Percentiles rank a stretch among this genome's conserved stretches.
Conservation (phyloP, 2,329 filamentous ascomycete species). For the Rutstroemia sydowiana region DNA sequence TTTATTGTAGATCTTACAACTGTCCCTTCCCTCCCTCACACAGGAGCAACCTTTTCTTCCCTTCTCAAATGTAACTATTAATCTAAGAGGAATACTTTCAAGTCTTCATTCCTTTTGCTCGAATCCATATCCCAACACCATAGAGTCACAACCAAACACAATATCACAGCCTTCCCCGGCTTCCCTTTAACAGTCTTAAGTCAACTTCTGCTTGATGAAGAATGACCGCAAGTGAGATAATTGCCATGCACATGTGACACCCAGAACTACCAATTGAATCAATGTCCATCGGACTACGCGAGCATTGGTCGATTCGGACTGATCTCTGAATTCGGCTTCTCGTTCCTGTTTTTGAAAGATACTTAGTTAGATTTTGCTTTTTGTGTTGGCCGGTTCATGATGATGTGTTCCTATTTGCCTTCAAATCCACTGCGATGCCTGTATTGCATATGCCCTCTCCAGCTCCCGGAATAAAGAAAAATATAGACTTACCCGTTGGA, state of each 20-base stretch:
- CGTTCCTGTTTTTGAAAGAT: conserved; percentile 59
- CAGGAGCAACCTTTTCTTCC: neutral
- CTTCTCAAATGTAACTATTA: neutral
- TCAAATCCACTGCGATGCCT: too few species aligned
- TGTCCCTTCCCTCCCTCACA: neutral
- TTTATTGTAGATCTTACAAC: too few species aligned
- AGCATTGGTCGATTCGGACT: conserved; percentile 87
- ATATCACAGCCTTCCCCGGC: neutral
- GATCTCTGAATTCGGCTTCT: conserved; percentile 95
- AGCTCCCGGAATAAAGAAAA: neutral
- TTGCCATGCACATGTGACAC: conserved; percentile 91
- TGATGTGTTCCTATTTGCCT: neutral
- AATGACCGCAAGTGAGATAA: conserved; percentile 90
- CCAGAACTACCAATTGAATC: conserved; percentile 79
- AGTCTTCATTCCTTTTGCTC: neutral
- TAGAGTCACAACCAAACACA: neutral
- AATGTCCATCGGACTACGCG: conserved; percentile 92
- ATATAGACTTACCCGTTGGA: conserved; percentile 65
- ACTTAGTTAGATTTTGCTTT: neutral
- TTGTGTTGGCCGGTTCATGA: neutral
- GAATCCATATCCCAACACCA: conserved; percentile 4
- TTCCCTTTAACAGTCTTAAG: conserved; percentile 41
- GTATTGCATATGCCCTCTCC: too few species aligned
- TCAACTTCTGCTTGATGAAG: conserved; percentile 99
- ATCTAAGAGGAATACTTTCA: neutral